Evolutionary conservation across 129 eudicot species (phyloP).

Genomic region (Flaveria ramosissima): DNA sequence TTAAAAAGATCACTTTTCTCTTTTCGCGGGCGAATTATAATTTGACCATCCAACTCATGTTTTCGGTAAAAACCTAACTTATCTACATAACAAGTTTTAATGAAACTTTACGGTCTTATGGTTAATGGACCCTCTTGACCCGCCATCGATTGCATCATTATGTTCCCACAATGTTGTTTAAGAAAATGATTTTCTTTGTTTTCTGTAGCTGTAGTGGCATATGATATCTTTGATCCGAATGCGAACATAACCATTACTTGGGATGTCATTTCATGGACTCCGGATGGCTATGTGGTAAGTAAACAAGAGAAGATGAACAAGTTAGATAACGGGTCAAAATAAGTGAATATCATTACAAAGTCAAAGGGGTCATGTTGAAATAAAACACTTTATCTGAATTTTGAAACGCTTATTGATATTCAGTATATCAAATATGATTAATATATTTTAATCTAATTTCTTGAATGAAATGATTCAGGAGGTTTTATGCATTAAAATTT

Average conservation of each 20-base stretch:
- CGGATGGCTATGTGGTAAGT: slow-evolving; percentile 55
- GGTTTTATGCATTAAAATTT: not conserved
- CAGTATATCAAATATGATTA: not conserved
- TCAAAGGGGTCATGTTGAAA: not conserved
- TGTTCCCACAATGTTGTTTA: not conserved
- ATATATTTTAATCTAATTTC: too few relatives aligned
- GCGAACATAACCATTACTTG: slow-evolving; percentile 50
- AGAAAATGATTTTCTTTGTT: not conserved
- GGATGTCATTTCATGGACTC: slow-evolving; percentile 61
- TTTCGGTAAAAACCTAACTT: not conserved
- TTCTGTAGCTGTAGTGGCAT: slow-evolving; percentile 34
- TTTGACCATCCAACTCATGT: not conserved
- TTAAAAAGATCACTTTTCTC: not conserved
- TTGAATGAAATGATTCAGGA: not conserved
- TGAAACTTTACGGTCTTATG: not conserved
- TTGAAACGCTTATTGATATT: not conserved
- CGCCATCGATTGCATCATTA: not conserved
- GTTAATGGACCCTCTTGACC: not conserved
- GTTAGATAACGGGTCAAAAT: not conserved
- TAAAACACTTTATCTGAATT: not conserved
- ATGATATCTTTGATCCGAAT: slow-evolving; percentile 51
- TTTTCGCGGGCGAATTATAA: too few relatives aligned
- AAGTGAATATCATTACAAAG: too few relatives aligned
- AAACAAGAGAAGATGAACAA: not conserved
- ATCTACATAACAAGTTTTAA: not conserved